Percentiles rank a stretch among this genome's conserved stretches.
These are phyloP conservation scores for Asterella californica DNA, from an alignment of 225 moss, liverwort and hornwort species.

Conservation along the genomic window DNA sequence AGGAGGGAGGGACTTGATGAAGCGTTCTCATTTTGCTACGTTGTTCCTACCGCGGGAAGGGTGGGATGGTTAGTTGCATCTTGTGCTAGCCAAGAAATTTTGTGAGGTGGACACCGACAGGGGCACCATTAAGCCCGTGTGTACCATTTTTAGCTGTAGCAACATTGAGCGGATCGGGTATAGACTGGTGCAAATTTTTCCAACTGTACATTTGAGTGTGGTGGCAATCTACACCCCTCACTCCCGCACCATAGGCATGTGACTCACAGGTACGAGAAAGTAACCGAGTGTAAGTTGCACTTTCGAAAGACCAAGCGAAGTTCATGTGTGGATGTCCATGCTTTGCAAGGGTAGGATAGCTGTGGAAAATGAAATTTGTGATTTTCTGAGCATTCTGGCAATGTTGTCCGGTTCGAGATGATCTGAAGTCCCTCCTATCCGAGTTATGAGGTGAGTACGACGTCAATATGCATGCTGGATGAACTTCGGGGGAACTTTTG, in stretches of 20 bases:
- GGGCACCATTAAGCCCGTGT: slow-evolving; percentile 10
- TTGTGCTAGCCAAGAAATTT: slow-evolving; percentile 17
- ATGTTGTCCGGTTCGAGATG: too few species aligned
- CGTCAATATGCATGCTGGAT: too few species aligned
- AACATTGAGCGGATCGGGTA: slow-evolving; percentile 4
- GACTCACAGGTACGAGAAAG: background rate
- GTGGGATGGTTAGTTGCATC: slow-evolving; percentile 19
- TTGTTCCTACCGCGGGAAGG: background rate
- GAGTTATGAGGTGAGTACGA: too few species aligned
- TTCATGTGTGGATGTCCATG: too few species aligned
- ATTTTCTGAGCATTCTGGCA: too few species aligned
- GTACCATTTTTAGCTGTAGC: slow-evolving; percentile 18
- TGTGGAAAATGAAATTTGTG: too few species aligned
- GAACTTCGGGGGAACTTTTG: too few species aligned
- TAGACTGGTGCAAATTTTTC: slow-evolving; percentile 15
- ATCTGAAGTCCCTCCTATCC: too few species aligned
- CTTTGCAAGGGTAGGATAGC: too few species aligned
- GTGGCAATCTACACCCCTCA: slow-evolving; percentile 8
- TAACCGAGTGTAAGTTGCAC: background rate
- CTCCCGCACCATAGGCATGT: slow-evolving; percentile 17
- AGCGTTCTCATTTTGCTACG: background rate
- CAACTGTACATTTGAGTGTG: slow-evolving; percentile 17
- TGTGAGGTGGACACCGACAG: slow-evolving; percentile 9
- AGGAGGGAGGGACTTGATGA: slow-evolving; percentile 15
- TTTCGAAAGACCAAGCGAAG: background rate